Conservation (phyloP, 345 rosid species). For the Acer saccharum region DNA sequence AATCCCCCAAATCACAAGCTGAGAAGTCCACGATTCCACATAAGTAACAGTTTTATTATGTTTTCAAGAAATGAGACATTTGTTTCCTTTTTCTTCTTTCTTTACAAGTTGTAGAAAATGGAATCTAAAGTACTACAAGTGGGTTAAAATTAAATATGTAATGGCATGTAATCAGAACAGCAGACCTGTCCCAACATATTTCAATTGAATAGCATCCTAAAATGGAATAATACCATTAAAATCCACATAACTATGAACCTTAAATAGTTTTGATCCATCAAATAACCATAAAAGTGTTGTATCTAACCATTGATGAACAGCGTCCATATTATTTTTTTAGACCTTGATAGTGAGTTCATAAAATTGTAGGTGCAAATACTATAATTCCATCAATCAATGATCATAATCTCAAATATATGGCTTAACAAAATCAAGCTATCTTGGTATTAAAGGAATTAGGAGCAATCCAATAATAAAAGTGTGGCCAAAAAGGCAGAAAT, state of each 20-base stretch:
- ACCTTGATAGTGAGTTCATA: neutral
- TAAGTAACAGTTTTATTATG: neutral
- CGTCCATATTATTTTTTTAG: neutral
- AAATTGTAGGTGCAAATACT: neutral
- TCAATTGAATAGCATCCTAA: neutral
- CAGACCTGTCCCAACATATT: neutral
- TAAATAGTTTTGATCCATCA: neutral
- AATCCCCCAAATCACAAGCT: constrained; percentile 2
- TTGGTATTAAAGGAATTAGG: neutral
- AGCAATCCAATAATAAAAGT: neutral
- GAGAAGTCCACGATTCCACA: neutral
- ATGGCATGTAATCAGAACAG: neutral
- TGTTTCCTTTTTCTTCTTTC: neutral
- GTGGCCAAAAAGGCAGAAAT: neutral
- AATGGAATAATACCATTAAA: neutral
- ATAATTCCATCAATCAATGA: neutral
- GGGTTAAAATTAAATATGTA: neutral
- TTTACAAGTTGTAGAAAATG: neutral
- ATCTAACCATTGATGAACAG: neutral
- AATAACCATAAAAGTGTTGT: neutral
- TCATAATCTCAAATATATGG: neutral
- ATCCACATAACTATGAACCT: neutral
- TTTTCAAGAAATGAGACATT: neutral
- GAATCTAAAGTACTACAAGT: neutral
- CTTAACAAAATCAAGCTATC: neutral